Evolutionary conservation across 441 rosid genomes (phyloP).

Genomic region (Adansonia gregorii): DNA sequence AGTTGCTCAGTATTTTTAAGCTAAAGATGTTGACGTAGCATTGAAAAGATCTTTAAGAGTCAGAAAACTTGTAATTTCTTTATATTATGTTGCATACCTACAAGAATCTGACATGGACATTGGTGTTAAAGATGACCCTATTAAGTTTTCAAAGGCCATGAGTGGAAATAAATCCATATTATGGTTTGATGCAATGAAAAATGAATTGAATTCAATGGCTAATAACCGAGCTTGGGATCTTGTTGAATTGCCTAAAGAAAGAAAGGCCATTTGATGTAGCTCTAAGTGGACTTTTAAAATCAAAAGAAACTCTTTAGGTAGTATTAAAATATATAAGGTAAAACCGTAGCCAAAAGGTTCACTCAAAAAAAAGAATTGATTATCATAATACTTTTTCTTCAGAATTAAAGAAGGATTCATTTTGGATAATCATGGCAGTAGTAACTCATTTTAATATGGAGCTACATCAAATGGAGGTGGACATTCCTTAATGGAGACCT

Average conservation of each 20-base stretch:
- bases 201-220: background rate
- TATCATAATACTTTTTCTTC: background rate
- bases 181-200: background rate
- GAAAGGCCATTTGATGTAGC: background rate
- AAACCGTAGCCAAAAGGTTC: background rate
- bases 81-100: background rate
- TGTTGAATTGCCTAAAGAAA: background rate
- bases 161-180: too few species aligned
- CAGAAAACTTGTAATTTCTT: too few species aligned
- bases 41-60: too few species aligned
- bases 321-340: background rate
- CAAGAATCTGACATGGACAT: background rate
- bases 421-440: background rate
- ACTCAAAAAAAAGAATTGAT: background rate
- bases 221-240: background rate
- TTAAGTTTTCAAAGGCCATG: background rate
- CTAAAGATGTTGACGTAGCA: too few species aligned
- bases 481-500: background rate
- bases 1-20: too few species aligned
- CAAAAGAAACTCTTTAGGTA: background rate
- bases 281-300: background rate
- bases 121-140: background rate
- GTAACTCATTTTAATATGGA: background rate
- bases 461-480: background rate
- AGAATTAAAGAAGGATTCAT: background rate